Evolutionary conservation across 139 green algal species (phyloP).

Genomic region (Nannochloris sp.): DNA sequence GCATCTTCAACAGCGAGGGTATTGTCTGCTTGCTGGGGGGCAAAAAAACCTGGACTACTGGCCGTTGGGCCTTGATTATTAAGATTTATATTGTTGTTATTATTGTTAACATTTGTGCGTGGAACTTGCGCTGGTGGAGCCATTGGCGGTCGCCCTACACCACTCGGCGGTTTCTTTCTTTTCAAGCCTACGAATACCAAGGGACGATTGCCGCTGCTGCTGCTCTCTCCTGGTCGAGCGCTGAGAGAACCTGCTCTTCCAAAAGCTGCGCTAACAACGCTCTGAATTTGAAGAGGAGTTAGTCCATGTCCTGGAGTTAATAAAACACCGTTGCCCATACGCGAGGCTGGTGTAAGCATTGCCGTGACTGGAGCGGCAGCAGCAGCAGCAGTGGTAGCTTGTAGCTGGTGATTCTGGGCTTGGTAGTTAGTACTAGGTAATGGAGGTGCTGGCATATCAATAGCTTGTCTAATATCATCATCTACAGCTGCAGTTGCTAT

Average conservation of each 20-base stretch:
- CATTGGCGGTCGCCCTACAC: not conserved
- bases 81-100: not conserved
- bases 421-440: too few species aligned
- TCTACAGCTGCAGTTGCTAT: too few species aligned
- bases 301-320: not conserved
- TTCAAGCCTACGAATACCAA: not conserved
- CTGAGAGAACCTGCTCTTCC: not conserved
- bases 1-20: conserved; percentile 2
- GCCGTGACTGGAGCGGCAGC: not conserved
- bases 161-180: not conserved
- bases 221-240: conserved; percentile 3
- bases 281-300: not conserved
- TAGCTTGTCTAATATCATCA: too few species aligned
- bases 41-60: not conserved
- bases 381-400: not conserved
- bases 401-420: too few species aligned
- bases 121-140: not conserved
- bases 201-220: not conserved
- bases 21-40: not conserved
- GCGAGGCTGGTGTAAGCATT: not conserved
- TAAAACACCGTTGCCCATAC: not conserved
- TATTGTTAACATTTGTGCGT: not conserved
- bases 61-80: not conserved
- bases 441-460: too few species aligned
- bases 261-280: not conserved